Percentiles rank a stretch among this genome's conserved stretches.
Conservation (phyloP, 2,329 filamentous ascomycete genomes). For the Corinectria fuckeliana region DNA sequence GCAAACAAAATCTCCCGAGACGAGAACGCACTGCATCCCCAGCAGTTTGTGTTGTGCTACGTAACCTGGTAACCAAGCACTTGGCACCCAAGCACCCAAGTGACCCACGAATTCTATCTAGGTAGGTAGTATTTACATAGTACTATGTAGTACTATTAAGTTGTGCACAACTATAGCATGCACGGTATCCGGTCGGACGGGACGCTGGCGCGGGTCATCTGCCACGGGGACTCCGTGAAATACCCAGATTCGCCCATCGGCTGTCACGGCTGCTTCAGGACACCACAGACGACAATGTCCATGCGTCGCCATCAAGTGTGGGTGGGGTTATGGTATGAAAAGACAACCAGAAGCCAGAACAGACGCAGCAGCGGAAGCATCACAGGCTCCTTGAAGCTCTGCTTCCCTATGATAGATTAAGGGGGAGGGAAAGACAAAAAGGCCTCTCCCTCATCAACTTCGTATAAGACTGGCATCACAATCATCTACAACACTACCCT, state of each 20-base stretch:
- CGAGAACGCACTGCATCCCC: constrained; percentile 9
- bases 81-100: too few species aligned
- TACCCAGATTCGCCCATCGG: constrained; percentile 7
- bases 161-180: neutral
- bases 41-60: constrained; percentile 19
- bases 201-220: constrained; percentile 23
- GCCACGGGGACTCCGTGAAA: neutral
- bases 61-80: neutral
- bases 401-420: neutral
- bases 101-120: too few species aligned
- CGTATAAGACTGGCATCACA: constrained; percentile 22
- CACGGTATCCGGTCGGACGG: neutral
- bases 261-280: constrained; percentile 36
- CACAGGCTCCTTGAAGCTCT: neutral
- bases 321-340: constrained; percentile 24
- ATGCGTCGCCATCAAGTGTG: constrained; percentile 18
- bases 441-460: constrained; percentile 8
- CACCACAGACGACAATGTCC: constrained; percentile 8
- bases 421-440: neutral
- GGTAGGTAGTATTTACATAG: too few species aligned
- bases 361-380: constrained; percentile 3
- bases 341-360: constrained; percentile 5
- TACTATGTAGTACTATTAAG: too few species aligned
- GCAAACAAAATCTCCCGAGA: constrained; percentile 1
- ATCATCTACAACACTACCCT: constrained; percentile 30